phyloP scores from a whole-genome alignment of 1,139 yeast genomes.

The Blastobotrys serpentis region DNA sequence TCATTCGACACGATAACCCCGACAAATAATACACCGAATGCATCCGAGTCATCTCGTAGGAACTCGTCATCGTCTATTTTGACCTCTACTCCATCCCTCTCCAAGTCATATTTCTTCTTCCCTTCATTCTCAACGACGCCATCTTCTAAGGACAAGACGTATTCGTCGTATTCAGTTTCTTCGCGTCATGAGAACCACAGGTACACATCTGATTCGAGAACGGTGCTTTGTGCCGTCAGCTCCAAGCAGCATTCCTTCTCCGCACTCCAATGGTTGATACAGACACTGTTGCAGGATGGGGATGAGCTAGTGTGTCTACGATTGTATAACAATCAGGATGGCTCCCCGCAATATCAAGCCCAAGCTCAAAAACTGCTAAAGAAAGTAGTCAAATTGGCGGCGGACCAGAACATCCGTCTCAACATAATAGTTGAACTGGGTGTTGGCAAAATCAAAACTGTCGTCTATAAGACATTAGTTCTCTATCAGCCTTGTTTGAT shows the following conservation, averaged over 20 bases:
- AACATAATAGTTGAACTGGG: conserved; percentile 32
- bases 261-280: conserved; percentile 30
- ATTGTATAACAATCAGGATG: conserved; percentile 19
- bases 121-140: conserved; percentile 6
- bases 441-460: conserved; percentile 31
- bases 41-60: conserved; percentile 5
- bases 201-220: conserved; percentile 27
- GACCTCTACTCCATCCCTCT: conserved; percentile 12
- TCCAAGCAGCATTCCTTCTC: conserved; percentile 23
- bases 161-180: conserved; percentile 29
- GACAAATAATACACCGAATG: conserved; percentile 9
- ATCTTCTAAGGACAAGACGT: conserved; percentile 18
- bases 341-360: conserved; percentile 22
- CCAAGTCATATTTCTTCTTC: conserved; percentile 12
- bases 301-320: conserved; percentile 33
- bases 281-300: conserved; percentile 29
- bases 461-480: conserved; percentile 29
- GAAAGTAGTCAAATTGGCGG: conserved; percentile 23
- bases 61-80: conserved; percentile 7
- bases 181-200: conserved; percentile 28
- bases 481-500: conserved; percentile 34
- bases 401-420: conserved; percentile 21
- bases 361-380: conserved; percentile 27
- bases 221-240: conserved; percentile 28
- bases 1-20: conserved; percentile 31